These are phyloP conservation scores for Nigrograna mackinnonii DNA, from an alignment of 2,329 filamentous ascomycete genomes.

Conservation along the genomic window DNA sequence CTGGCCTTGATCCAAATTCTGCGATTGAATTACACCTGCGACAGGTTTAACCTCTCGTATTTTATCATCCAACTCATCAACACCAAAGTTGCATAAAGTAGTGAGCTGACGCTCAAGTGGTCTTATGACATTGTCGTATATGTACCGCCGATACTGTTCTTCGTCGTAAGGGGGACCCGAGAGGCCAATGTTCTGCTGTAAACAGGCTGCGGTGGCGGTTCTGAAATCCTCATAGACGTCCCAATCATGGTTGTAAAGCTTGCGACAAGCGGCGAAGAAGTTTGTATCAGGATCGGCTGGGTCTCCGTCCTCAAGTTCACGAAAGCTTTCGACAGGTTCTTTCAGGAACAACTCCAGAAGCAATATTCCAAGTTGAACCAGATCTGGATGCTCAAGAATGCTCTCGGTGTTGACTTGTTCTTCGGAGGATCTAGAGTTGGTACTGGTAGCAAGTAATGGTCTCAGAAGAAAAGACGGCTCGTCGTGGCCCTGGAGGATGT, in stretches of 20 bases:
- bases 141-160: neutral
- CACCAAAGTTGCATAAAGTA: neutral
- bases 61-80: neutral
- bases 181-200: neutral
- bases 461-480: neutral
- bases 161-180: neutral
- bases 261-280: neutral
- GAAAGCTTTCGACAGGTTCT: neutral
- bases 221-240: neutral
- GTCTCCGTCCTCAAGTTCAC: neutral
- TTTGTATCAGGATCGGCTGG: neutral
- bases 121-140: neutral
- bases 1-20: too few relatives aligned
- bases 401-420: neutral
- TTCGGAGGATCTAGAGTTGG: neutral
- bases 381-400: slow-evolving; percentile 1
- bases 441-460: neutral
- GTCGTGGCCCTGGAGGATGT: neutral
- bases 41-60: too few relatives aligned
- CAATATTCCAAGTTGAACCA: slow-evolving; percentile 1
- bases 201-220: neutral
- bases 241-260: neutral
- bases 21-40: too few relatives aligned
- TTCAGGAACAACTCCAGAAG: slow-evolving; percentile 1
- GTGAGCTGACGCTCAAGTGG: neutral